Conservation (phyloP, 1,284 basidiomycete genomes). For the Trichosporon ovoides region DNA sequence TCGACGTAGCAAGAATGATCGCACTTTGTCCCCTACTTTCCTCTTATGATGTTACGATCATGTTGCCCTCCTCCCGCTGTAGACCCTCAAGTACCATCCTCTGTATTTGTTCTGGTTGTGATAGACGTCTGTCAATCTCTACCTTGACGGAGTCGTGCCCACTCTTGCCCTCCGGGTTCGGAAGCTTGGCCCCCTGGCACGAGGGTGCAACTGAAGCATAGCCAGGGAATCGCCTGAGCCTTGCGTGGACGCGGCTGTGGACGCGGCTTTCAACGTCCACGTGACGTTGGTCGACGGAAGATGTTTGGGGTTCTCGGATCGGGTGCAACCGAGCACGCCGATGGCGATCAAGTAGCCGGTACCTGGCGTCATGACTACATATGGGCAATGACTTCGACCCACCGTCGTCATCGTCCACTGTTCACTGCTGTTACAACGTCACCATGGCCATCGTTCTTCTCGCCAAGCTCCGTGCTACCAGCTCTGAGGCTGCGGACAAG, state of each 20-base stretch:
- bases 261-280: neutral
- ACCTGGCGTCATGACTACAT: neutral
- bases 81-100: no score
- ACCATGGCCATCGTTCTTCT: conserved; percentile 12
- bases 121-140: neutral
- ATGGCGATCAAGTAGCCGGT: conserved; percentile 2
- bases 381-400: neutral
- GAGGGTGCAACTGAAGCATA: no score
- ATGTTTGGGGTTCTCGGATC: neutral
- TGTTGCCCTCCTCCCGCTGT: neutral
- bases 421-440: neutral
- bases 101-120: no score
- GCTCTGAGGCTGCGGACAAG: conserved; percentile 11
- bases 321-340: neutral
- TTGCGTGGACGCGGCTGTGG: neutral
- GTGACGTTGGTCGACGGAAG: neutral
- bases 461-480: conserved; percentile 7
- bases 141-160: neutral
- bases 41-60: neutral
- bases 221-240: no score
- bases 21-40: neutral
- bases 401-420: neutral
- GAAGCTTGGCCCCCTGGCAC: no score
- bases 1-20: neutral
- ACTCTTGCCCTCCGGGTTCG: neutral